Percentiles rank a stretch among this genome's conserved stretches.
Conservation (phyloP, 345 rosid species). For the Brassica cretica region DNA sequence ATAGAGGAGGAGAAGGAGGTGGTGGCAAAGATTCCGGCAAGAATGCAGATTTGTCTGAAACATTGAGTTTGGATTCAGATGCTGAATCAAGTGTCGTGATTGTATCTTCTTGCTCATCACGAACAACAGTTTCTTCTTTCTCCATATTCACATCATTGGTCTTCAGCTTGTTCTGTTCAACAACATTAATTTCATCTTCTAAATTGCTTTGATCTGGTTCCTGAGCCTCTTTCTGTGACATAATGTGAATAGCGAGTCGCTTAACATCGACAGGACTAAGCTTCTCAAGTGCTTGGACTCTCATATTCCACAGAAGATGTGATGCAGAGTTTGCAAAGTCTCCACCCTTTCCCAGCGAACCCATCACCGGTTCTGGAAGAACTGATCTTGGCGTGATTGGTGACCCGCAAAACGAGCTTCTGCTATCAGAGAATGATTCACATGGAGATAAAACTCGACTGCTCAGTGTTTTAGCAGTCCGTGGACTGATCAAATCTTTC, state of each 20-base stretch:
- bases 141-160: constrained; percentile 21
- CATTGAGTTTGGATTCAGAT: constrained; percentile 27
- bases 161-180: constrained; percentile 24
- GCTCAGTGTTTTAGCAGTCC: constrained; percentile 19
- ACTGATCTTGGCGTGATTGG: constrained; percentile 50
- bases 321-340: constrained; percentile 44
- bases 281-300: constrained; percentile 74
- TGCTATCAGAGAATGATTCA: constrained; percentile 46
- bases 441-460: constrained; percentile 33
- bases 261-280: constrained; percentile 68
- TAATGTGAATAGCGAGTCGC: constrained; percentile 54
- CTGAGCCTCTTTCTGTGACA: constrained; percentile 43
- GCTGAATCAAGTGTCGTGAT: constrained; percentile 20
- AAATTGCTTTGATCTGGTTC: constrained; percentile 31
- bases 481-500: constrained; percentile 31
- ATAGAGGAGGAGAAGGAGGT: constrained; percentile 22
- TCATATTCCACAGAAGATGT: constrained; percentile 45
- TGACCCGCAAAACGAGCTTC: constrained; percentile 42
- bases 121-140: constrained; percentile 26
- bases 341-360: constrained; percentile 29
- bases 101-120: constrained; percentile 24
- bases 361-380: constrained; percentile 38
- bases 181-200: constrained; percentile 36
- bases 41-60: background rate
- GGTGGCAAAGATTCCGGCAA: constrained; percentile 13